Base-by-base conservation (phyloP, 331 rosid genomes). In the Quercus lobata region DNA sequence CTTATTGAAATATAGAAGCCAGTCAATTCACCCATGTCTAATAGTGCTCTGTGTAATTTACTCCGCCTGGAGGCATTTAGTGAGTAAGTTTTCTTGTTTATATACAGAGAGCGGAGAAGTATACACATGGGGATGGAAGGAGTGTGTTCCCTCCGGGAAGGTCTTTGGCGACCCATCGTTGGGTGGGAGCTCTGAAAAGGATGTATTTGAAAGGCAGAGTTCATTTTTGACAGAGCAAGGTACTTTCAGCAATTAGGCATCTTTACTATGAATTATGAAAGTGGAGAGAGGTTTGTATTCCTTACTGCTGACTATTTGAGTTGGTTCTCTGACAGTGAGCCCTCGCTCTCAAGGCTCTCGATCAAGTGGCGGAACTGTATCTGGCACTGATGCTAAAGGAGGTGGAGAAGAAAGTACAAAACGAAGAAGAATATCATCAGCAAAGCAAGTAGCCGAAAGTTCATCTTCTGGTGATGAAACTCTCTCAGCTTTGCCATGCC, bases 101-200 rank as follows among this genome's bases (percentile, higher is more conserved):
- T 15, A 63, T 83, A 81, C 94, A 96, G 99, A 87, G n/a, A 78
- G 77, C 41, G 97, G 94, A 83, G 93, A 90, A 83, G 96, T 96
- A 73, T 96, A 89, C 83, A 91, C 99, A 3, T 96, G 99, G 99
- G 99, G 99, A 69, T 95, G 99, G 99, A 95, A 88, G 87, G 99
- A 95, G 89, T 95, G 99, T 87, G 86, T 96, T 87, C 99, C 99
- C 15, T 91, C 99, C 69, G 99, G 99, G 69, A 96, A 87, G 89
- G 85, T 93, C 76, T 72, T 91, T 79, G 91, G 89, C 10, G 96
- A 90, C 76, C 76, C 88, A 68, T 76, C 79, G 61, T n/a, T 77
- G n/a, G 92, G 84, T 66, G 49, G 73, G 79, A 88, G 85, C 79
- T 74, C 70, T 22, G 97, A 88, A 77, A 95, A 82, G 82, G 92